Conservation (phyloP, 2,329 filamentous ascomycete species). For the Trichoderma atrobrunneum region DNA sequence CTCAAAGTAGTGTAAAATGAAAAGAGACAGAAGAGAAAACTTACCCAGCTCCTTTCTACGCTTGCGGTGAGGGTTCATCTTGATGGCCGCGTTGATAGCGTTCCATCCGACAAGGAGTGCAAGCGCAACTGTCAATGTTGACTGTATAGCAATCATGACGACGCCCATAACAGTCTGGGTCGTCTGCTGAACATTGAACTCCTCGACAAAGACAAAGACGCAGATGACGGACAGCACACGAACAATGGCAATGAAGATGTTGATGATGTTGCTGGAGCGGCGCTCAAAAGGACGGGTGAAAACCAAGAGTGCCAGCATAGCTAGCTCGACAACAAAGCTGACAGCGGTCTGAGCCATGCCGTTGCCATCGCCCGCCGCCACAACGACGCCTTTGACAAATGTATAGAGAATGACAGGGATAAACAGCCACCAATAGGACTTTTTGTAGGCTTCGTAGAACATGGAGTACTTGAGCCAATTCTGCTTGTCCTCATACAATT, state of each 20-base stretch:
- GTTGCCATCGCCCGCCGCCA: constrained; percentile 81
- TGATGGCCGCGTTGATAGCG: constrained; percentile 76
- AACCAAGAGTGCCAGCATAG: constrained; percentile 75
- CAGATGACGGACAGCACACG: constrained; percentile 85
- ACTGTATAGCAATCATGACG: constrained; percentile 90
- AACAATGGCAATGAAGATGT: constrained; percentile 85
- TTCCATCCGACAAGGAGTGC: constrained; percentile 89
- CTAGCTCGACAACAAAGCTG: constrained; percentile 75
- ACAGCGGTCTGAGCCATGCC: constrained; percentile 77
- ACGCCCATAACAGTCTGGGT: constrained; percentile 93
- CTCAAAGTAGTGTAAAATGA: background rate
- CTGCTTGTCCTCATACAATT: constrained; percentile 82
- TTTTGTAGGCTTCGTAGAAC: constrained; percentile 96
- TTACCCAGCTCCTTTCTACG: constrained; percentile 86
- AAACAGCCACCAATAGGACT: constrained; percentile 96
- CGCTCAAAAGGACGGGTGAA: constrained; percentile 86
- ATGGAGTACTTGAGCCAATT: constrained; percentile 94
- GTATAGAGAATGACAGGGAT: constrained; percentile 86
- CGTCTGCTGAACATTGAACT: constrained; percentile 84
- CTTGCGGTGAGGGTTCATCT: constrained; percentile 86
- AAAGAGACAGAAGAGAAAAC: constrained; percentile 30
- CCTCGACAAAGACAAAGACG: constrained; percentile 89
- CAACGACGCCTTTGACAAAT: constrained; percentile 81
- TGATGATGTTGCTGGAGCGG: constrained; percentile 86
- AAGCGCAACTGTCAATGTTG: constrained; percentile 74